phyloP scores from a whole-genome alignment of 331 rosid species.

The Rosa hybrid region DNA sequence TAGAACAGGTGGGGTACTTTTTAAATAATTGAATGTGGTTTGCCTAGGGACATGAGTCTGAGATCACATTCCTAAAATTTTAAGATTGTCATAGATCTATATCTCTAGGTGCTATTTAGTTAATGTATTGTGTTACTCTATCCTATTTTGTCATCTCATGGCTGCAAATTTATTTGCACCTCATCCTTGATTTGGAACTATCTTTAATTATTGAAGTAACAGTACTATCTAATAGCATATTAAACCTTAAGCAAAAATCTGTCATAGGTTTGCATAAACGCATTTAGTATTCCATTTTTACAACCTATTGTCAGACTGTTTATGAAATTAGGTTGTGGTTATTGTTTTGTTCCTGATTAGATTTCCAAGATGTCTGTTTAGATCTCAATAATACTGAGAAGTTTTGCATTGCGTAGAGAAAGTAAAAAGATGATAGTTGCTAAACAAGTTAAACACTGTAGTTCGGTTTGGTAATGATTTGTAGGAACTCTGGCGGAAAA shows the following conservation, averaged over 20 bases:
- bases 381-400: not conserved
- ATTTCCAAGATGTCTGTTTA: not conserved
- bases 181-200: not conserved
- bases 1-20: not conserved
- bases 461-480: constrained; percentile 19
- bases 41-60: not conserved
- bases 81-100: not conserved
- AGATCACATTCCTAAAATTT: not conserved
- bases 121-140: not conserved
- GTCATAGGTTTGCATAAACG: not conserved
- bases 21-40: not conserved
- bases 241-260: not conserved
- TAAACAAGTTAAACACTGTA: not conserved
- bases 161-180: not conserved
- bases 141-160: not conserved
- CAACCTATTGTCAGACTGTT: not conserved
- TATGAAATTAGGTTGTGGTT: not conserved
- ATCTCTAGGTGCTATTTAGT: not conserved
- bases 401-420: not conserved
- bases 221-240: not conserved
- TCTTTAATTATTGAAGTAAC: not conserved
- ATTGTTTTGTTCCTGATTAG: not conserved
- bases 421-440: not conserved
- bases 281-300: not conserved
- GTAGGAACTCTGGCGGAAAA: constrained; percentile 96